Conservation (phyloP, 768 basidiomycete species). For the Psilocybe sp. region DNA sequence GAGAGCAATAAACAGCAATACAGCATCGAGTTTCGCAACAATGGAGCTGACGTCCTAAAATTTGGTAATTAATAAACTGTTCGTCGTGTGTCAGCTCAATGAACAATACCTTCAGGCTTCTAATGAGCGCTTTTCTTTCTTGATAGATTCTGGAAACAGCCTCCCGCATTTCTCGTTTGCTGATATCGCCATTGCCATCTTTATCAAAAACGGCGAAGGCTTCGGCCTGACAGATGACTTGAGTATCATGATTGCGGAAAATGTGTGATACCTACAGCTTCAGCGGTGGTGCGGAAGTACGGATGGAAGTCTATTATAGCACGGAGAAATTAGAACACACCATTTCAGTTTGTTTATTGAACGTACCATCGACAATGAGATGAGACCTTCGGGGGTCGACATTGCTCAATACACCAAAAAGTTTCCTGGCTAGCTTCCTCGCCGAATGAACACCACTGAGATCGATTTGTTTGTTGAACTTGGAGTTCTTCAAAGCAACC, state of each 20-base stretch:
- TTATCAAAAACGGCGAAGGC: conserved; percentile 75
- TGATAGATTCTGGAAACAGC: conserved; percentile 78
- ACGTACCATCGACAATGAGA: conserved; percentile 64
- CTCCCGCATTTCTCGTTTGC: conserved; percentile 77
- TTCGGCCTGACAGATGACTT: conserved; percentile 40
- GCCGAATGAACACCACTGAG: conserved; percentile 62
- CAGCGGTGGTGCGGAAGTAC: conserved; percentile 68
- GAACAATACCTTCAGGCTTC: conserved; percentile 60
- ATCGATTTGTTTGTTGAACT: conserved; percentile 52
- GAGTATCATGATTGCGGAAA: conserved; percentile 5
- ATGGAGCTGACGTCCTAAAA: conserved; percentile 65
- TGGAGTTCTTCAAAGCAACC: conserved; percentile 66
- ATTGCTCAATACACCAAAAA: conserved; percentile 61
- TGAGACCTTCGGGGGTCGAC: conserved; percentile 58
- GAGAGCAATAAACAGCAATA: conserved; percentile 57
- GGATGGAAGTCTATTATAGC: conserved; percentile 63
- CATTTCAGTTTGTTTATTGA: not conserved
- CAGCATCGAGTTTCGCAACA: conserved; percentile 76
- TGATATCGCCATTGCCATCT: conserved; percentile 81
- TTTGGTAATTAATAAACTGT: not conserved
- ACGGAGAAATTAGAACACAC: not conserved
- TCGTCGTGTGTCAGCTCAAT: not conserved
- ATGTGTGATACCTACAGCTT: conserved; percentile 50
- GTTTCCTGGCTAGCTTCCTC: conserved; percentile 61
- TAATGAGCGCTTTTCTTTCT: conserved; percentile 69